phyloP scores from a whole-genome alignment of 306 rosid species.

The Cicer pinnatifidum region DNA sequence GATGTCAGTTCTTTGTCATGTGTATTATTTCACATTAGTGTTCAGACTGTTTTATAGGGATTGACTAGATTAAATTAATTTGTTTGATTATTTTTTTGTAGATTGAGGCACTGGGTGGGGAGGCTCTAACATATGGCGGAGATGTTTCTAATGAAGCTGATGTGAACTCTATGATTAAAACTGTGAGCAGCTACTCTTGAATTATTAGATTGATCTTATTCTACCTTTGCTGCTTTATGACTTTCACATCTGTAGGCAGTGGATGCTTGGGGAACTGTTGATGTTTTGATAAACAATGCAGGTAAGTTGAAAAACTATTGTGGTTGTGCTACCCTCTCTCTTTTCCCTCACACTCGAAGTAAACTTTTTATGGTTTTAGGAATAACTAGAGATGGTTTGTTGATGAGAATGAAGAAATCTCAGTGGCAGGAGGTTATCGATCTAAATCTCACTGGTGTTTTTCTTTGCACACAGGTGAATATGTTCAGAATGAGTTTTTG shows the following conservation, averaged over 20 bases:
- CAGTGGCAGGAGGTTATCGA: slow-evolving; percentile 97
- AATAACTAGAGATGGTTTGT: slow-evolving; percentile 85
- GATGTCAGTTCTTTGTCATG: slow-evolving; percentile 18
- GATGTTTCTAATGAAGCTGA: slow-evolving; percentile 90
- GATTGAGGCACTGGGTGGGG: slow-evolving; percentile 88
- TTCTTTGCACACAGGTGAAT: slow-evolving; percentile 78
- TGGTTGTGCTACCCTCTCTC: slow-evolving; percentile 25
- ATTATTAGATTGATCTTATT: slow-evolving; percentile 43
- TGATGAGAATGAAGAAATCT: slow-evolving; percentile 95
- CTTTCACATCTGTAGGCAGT: slow-evolving; percentile 65
- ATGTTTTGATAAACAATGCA: slow-evolving; percentile 86
- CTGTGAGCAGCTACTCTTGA: slow-evolving; percentile 59
- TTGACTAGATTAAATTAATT: slow-evolving; percentile 31
- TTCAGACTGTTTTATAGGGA: background rate
- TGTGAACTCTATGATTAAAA: slow-evolving; percentile 85
- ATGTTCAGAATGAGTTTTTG: slow-evolving; percentile 32
- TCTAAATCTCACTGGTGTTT: slow-evolving; percentile 96
- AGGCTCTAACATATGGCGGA: slow-evolving; percentile 85
- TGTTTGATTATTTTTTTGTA: slow-evolving; percentile 47
- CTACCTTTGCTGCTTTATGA: slow-evolving; percentile 47
- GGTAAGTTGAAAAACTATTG: slow-evolving; percentile 53
- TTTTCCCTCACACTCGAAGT: slow-evolving; percentile 21
- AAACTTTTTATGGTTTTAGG: slow-evolving; percentile 58
- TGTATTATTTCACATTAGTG: slow-evolving; percentile 5
- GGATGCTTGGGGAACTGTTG: slow-evolving; percentile 98